These are phyloP conservation scores for Inga leiocalycina DNA, from an alignment of 306 rosid species.

Conservation along the genomic window DNA sequence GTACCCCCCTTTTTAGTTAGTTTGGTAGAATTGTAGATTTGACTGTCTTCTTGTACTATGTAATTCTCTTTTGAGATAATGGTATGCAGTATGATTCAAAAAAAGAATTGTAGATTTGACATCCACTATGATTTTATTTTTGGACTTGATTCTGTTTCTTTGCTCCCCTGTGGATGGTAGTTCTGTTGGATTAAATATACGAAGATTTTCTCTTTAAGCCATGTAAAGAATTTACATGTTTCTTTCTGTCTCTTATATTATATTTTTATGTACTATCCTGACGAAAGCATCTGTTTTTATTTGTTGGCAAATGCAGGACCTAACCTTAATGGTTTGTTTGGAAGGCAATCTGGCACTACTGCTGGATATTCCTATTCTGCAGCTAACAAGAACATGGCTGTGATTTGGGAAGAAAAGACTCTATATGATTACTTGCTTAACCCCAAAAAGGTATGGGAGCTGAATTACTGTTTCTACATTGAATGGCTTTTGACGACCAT, in stretches of 20 bases:
- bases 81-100: no score
- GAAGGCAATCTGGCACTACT: slow-evolving; percentile 70
- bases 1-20: neutral
- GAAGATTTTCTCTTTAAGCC: neutral
- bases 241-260: neutral
- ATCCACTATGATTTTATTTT: neutral
- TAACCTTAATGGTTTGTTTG: slow-evolving; percentile 61
- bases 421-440: slow-evolving; percentile 65
- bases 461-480: neutral
- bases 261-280: neutral
- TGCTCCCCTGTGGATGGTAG: neutral
- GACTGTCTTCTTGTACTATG: neutral
- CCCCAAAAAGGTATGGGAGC: slow-evolving; percentile 60
- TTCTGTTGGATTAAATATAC: neutral
- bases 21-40: neutral
- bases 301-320: slow-evolving; percentile 35
- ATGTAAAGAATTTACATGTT: neutral
- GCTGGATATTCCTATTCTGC: slow-evolving; percentile 65
- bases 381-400: slow-evolving; percentile 74
- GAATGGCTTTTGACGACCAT: neutral
- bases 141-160: neutral
- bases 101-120: neutral
- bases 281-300: neutral
- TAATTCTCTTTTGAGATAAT: no score
- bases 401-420: slow-evolving; percentile 63